phyloP scores from a whole-genome alignment of 371 early-diverging fungal species.

The Rhizopus delemar region DNA sequence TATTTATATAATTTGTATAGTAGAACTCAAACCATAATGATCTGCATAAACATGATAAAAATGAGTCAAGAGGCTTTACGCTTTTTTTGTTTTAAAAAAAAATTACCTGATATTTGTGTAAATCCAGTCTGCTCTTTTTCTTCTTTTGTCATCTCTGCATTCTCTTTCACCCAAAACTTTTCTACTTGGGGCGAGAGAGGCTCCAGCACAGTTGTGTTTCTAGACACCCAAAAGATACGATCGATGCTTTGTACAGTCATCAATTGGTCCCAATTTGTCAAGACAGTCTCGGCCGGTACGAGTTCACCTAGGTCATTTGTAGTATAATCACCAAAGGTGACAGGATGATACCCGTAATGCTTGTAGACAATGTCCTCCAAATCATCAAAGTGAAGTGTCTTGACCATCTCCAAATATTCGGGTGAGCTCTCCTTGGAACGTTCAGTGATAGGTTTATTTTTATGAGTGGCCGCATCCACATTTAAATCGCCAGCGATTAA shows the following conservation, averaged over 20 bases:
- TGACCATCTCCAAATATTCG: slow-evolving; percentile 68
- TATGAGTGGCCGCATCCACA: slow-evolving; percentile 69
- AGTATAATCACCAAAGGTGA: slow-evolving; percentile 72
- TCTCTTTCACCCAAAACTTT: slow-evolving; percentile 44
- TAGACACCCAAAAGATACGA: slow-evolving; percentile 56
- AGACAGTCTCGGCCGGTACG: slow-evolving; percentile 57
- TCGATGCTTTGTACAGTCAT: slow-evolving; percentile 69
- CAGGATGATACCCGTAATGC: slow-evolving; percentile 65
- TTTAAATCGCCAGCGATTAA: slow-evolving; percentile 80
- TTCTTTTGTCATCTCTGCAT: slow-evolving; percentile 21
- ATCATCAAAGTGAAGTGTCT: slow-evolving; percentile 49
- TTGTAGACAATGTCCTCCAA: slow-evolving; percentile 59
- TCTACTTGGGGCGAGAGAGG: slow-evolving; percentile 20
- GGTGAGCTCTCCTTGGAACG: slow-evolving; percentile 41
- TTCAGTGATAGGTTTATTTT: slow-evolving; percentile 27
- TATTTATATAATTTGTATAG: slow-evolving; percentile 6
- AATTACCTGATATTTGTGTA: slow-evolving; percentile 51
- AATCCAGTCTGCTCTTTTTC: slow-evolving; percentile 22
- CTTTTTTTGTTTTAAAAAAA: background rate
- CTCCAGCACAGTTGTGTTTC: slow-evolving; percentile 3
- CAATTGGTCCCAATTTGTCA: slow-evolving; percentile 58
- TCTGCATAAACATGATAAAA: slow-evolving; percentile 21
- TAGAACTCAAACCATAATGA: slow-evolving; percentile 49
- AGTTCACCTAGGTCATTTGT: slow-evolving; percentile 37
- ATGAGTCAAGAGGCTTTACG: background rate